Evolutionary conservation across 371 early-diverging fungal genomes (phyloP).

Genomic region (Rhizopus stolonifer): DNA sequence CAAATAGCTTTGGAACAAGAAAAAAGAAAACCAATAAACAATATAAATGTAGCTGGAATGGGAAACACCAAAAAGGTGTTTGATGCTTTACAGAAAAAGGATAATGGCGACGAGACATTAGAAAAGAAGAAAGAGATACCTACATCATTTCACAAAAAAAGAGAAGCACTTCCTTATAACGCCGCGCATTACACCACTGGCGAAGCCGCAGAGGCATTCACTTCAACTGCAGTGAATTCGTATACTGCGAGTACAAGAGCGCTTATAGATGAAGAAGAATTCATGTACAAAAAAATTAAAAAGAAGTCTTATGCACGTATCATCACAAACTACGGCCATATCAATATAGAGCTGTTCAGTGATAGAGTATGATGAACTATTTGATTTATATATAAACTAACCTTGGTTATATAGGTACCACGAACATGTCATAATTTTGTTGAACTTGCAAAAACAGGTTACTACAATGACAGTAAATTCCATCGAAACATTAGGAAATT

Average conservation of each 20-base stretch:
- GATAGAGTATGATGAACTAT: conserved; percentile 44
- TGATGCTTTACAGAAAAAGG: conserved; percentile 47
- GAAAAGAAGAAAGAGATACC: conserved; percentile 21
- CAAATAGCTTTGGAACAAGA: conserved; percentile 43
- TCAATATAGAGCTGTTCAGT: conserved; percentile 86
- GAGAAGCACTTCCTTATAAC: conserved; percentile 60
- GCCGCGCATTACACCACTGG: conserved; percentile 86
- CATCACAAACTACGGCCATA: conserved; percentile 80
- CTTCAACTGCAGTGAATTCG: conserved; percentile 80
- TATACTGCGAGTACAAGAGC: conserved; percentile 72
- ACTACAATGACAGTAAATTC: conserved; percentile 79
- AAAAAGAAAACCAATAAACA: conserved; percentile 52
- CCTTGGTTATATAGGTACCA: conserved; percentile 56
- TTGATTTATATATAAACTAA: not conserved
- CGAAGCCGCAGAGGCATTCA: conserved; percentile 79
- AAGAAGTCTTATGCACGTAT: conserved; percentile 76
- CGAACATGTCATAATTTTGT: conserved; percentile 92
- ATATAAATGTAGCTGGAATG: conserved; percentile 68
- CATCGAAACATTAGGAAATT: conserved; percentile 90
- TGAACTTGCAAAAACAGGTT: conserved; percentile 78
- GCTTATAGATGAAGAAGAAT: conserved; percentile 76
- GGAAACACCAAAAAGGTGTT: conserved; percentile 60
- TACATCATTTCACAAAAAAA: conserved; percentile 48
- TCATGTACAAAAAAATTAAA: conserved; percentile 81
- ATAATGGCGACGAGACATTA: conserved; percentile 26